Conservation (phyloP, 345 rosid genomes). For the Arabidopsis thaliana region TAIR10.1 NC_003070.9:16565001-16565500, state of each 20-base stretch:
- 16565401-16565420: slow-evolving; percentile 18
- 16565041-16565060: slow-evolving; percentile 74
- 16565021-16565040: slow-evolving; percentile 98
- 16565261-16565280: slow-evolving; percentile 88
- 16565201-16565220: slow-evolving; percentile 77
- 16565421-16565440: slow-evolving; percentile 56
- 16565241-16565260: slow-evolving; percentile 99
- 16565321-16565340: slow-evolving; percentile 89
- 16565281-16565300: slow-evolving; percentile 72
- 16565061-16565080: slow-evolving; percentile 73
- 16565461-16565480: slow-evolving; percentile 72
- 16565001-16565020: slow-evolving; percentile 94
- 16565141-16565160: slow-evolving; percentile 10
- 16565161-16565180: slow-evolving; percentile 76
- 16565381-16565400: slow-evolving; percentile 15
- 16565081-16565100: slow-evolving; percentile 42
- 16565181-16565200: slow-evolving; percentile 82
- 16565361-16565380: too few relatives aligned
- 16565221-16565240: slow-evolving; percentile 67
- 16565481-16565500: slow-evolving; percentile 88
- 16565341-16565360: slow-evolving; percentile 73
- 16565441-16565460: slow-evolving; percentile 91
- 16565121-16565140: neutral
- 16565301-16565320: slow-evolving; percentile 54
- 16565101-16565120: neutral